These are phyloP conservation scores for Botrytis pseudocinerea DNA, from an alignment of 2,329 filamentous ascomycete genomes.

Conservation along the genomic window DNA sequence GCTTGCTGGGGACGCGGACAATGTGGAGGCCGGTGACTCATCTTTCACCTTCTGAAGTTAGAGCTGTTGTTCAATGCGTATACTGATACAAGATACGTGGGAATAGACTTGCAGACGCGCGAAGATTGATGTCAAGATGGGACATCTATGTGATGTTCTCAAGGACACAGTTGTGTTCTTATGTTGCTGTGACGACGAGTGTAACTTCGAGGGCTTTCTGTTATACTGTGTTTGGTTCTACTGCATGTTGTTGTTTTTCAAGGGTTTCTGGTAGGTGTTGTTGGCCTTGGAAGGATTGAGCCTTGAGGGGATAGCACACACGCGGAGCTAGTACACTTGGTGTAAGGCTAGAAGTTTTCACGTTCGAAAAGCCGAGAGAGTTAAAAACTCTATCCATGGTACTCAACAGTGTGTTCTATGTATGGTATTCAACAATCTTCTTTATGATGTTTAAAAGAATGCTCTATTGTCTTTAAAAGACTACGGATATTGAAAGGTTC, in stretches of 20 bases:
- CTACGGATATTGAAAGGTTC: too few species aligned
- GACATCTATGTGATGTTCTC: background rate
- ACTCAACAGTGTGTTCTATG: too few species aligned
- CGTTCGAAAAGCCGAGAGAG: too few species aligned
- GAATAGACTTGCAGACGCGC: background rate
- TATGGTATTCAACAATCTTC: too few species aligned
- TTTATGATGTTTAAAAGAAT: too few species aligned
- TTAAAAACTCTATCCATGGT: too few species aligned
- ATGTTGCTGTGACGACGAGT: background rate
- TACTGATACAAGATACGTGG: background rate
- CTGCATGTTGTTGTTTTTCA: fast-evolving
- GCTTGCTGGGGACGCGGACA: background rate
- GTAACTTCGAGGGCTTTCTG: background rate
- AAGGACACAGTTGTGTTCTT: background rate
- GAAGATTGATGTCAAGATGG: background rate
- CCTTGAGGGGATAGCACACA: too few species aligned
- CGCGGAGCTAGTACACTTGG: too few species aligned
- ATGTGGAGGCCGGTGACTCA: background rate
- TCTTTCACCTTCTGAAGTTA: too few species aligned
- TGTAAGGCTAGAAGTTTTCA: too few species aligned
- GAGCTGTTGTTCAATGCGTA: background rate
- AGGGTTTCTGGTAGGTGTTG: background rate
- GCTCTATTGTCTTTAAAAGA: too few species aligned
- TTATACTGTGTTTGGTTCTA: background rate
- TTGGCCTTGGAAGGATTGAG: background rate